Evolutionary conservation across 176 grass and related monocot species (phyloP), one percentile per base, ranked within the genome.

Genomic region (Oryza longistaminata): DNA sequence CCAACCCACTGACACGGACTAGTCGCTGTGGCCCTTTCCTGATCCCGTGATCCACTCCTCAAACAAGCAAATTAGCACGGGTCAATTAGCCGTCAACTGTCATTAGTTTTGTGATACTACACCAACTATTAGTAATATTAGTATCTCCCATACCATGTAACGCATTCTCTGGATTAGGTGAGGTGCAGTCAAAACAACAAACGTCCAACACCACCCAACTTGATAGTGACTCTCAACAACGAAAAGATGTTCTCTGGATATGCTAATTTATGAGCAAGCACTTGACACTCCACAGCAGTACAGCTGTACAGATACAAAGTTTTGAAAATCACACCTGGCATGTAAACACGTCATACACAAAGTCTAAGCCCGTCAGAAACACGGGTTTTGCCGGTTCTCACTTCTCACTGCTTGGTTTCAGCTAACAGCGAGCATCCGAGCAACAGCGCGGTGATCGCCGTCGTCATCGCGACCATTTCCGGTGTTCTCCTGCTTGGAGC

Each of bases 141-240:
- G 11, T 79, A 71, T 83, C 3, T 21, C 9, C 16, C 26, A 8
- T 3, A 8, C 21, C 27, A 44, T 0, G 12, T 39, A 19, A 48
- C 31, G 3, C 43, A 17, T 5, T 55, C 29, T 29, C 67, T 53
- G 74, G 53, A 76, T 71, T 83, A 52, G 72, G 64, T 19, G 14
- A 7, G 1, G 14, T 64, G 10, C n/a, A 64, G 49, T 37, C 50
- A 43, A 39, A 76, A 21, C 13, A 48, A 33, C 11, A 71, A 84
- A 35, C 10, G 75, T 79, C 22, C 81, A 84, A 60, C 19, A 35
- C 25, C 17, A 84, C 70, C 60, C 39, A 88, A 68, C 76, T 16
- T 68, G 62, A 48, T 11, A 68, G 49, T n/a, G 61, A 21, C 46
- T 16, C 6, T 9, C 5, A 76, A 35, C 44, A 45, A 44, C 40